phyloP scores from a whole-genome alignment of 2,329 filamentous ascomycete genomes.

The Penicillium verrucosum region DNA sequence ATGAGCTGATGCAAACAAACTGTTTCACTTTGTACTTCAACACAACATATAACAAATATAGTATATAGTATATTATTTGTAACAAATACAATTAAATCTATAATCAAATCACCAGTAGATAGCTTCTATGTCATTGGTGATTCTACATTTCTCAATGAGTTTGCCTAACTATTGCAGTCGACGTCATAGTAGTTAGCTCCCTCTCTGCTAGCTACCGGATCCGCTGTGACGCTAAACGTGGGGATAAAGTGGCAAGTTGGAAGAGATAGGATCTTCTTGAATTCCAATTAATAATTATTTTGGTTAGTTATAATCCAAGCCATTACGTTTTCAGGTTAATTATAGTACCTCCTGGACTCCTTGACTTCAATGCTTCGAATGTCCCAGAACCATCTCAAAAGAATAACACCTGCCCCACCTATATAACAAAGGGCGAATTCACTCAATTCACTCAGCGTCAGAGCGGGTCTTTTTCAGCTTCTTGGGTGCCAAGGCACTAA shows the following conservation, averaged over 20 bases:
- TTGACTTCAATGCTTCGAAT: background rate
- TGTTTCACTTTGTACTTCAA: too few species aligned
- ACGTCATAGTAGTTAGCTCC: constrained; percentile 11
- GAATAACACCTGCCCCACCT: background rate
- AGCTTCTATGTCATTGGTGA: background rate
- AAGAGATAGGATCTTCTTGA: background rate
- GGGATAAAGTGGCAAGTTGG: constrained; percentile 8
- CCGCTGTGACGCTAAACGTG: constrained; percentile 8
- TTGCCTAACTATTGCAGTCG: constrained; percentile 8
- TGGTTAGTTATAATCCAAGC: background rate
- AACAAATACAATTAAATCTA: constrained; percentile 6
- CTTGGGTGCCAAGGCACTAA: constrained; percentile 20
- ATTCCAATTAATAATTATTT: constrained; percentile 7
- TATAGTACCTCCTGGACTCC: constrained; percentile 5
- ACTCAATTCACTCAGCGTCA: constrained; percentile 1
- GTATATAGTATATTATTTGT: too few species aligned
- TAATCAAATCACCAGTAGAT: constrained; percentile 21
- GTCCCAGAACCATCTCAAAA: background rate
- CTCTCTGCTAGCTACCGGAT: background rate
- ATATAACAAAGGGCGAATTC: constrained; percentile 3
- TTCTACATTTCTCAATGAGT: constrained; percentile 11
- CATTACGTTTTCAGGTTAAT: constrained; percentile 16
- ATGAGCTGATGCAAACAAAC: background rate
- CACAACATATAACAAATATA: too few species aligned
- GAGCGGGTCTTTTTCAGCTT: constrained; percentile 10